Evolutionary conservation across 78 protist genomes (phyloP).

Genomic region (Capsaspora owczarzaki): DNA sequence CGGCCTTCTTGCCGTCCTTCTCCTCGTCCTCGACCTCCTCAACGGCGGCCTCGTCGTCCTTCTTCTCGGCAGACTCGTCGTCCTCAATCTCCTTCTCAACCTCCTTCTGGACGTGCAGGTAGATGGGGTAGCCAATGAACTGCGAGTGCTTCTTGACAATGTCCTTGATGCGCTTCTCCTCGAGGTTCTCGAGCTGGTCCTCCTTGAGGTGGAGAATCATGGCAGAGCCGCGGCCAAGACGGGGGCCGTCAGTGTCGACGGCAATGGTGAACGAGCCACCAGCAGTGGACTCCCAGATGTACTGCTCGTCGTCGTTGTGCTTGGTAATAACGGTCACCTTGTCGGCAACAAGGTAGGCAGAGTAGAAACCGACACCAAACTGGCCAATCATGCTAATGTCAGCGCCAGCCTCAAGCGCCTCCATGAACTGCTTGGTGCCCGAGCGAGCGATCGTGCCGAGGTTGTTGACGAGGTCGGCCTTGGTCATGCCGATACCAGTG

Average conservation of each 20-base stretch:
- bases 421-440: constrained; percentile 97
- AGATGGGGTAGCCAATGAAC: constrained; percentile 98
- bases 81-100: constrained; percentile 81
- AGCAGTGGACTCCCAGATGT: constrained; percentile 97
- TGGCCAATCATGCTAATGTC: constrained; percentile 98
- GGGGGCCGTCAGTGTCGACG: constrained; percentile 50
- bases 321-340: constrained; percentile 90
- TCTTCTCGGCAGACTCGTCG: constrained; percentile 59
- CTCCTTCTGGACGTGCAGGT: constrained; percentile 80
- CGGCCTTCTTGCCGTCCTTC: constrained; percentile 32
- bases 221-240: constrained; percentile 94
- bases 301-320: constrained; percentile 97
- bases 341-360: constrained; percentile 99
- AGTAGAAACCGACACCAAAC: constrained; percentile 99
- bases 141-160: constrained; percentile 99
- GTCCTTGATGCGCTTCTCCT: constrained; percentile 90
- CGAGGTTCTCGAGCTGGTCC: constrained; percentile 95
- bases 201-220: constrained; percentile 93
- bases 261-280: constrained; percentile 95
- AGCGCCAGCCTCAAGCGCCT: constrained; percentile 90
- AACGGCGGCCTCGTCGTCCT: constrained; percentile 57
- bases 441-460: constrained; percentile 99
- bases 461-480: constrained; percentile 94
- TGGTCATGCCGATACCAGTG: constrained; percentile 99
- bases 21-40: constrained; percentile 78